Percentiles rank a stretch among this genome's conserved stretches.
Conservation (phyloP, 768 basidiomycete species). For the Pilatotrama ljubarskyi region DNA sequence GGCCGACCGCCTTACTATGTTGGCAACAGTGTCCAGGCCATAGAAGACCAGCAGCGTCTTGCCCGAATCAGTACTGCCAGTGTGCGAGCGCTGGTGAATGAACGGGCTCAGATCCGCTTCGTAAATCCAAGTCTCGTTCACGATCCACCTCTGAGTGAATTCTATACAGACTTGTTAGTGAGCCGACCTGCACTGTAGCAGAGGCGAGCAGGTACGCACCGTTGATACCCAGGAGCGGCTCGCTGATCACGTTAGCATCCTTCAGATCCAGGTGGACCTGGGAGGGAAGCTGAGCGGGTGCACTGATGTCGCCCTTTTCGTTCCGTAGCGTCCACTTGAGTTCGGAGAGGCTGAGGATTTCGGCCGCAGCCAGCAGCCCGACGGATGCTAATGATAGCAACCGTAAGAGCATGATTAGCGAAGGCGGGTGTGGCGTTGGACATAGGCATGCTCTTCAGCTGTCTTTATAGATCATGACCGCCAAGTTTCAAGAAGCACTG, state of each 20-base stretch:
- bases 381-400: not conserved
- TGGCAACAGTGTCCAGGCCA: constrained; percentile 57
- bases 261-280: constrained; percentile 55
- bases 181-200: no score
- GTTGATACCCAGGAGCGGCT: constrained; percentile 53
- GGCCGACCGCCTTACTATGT: constrained; percentile 42
- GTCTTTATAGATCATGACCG: no score
- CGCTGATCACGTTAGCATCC: constrained; percentile 51
- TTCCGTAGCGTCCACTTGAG: constrained; percentile 55
- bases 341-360: constrained; percentile 43
- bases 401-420: not conserved
- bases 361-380: not conserved
- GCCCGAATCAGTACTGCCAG: constrained; percentile 20
- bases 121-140: constrained; percentile 58
- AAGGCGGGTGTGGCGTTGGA: not conserved
- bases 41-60: constrained; percentile 49
- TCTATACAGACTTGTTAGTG: constrained; percentile 33
- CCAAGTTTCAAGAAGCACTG: no score
- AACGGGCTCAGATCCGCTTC: constrained; percentile 52
- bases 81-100: constrained; percentile 23
- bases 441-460: not conserved
- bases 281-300: constrained; percentile 51
- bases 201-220: constrained; percentile 33
- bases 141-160: constrained; percentile 55
- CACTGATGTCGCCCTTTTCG: constrained; percentile 49